These are phyloP conservation scores for Yamadazyma philogaea DNA, from an alignment of 805 yeast genomes.

Conservation along the genomic window DNA sequence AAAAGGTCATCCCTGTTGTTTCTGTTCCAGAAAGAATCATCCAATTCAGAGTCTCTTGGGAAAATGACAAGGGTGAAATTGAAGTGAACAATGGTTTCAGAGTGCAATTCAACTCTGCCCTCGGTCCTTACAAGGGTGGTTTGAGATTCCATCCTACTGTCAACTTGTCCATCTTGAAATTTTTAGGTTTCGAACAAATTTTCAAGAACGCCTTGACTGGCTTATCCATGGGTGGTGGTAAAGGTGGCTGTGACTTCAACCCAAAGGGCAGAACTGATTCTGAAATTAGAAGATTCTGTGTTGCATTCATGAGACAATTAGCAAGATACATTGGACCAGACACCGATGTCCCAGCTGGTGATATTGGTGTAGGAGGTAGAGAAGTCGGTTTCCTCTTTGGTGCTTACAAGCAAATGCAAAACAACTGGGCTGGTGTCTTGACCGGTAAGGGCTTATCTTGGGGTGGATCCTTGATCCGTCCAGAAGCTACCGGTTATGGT, in stretches of 20 bases:
- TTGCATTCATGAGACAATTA: conserved; percentile 91
- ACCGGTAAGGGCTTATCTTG: conserved; percentile 97
- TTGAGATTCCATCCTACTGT: conserved; percentile 97
- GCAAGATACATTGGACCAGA: conserved; percentile 95
- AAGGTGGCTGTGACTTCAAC: conserved; percentile 98
- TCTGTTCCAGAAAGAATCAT: conserved; percentile 94
- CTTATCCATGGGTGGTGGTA: conserved; percentile 98
- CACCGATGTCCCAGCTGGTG: conserved; percentile 99
- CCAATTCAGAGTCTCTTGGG: conserved; percentile 98
- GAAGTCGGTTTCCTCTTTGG: conserved; percentile 95
- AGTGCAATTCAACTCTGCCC: conserved; percentile 96
- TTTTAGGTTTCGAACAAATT: conserved; percentile 96
- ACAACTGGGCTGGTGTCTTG: conserved; percentile 94
- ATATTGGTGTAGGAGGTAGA: conserved; percentile 97
- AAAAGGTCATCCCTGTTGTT: conserved; percentile 82
- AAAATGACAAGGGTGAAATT: conserved; percentile 86
- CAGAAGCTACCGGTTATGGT: conserved; percentile 99
- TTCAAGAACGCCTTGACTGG: conserved; percentile 98
- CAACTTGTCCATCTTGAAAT: conserved; percentile 90
- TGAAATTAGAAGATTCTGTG: conserved; percentile 97
- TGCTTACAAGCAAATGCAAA: conserved; percentile 88
- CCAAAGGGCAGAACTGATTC: conserved; percentile 91
- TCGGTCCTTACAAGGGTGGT: conserved; percentile 99
- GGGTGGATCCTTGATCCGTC: conserved; percentile 99
- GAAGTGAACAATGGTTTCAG: conserved; percentile 97